Conservation (phyloP, 164 flowering plant genomes). For the Tinospora cordifolia region DNA sequence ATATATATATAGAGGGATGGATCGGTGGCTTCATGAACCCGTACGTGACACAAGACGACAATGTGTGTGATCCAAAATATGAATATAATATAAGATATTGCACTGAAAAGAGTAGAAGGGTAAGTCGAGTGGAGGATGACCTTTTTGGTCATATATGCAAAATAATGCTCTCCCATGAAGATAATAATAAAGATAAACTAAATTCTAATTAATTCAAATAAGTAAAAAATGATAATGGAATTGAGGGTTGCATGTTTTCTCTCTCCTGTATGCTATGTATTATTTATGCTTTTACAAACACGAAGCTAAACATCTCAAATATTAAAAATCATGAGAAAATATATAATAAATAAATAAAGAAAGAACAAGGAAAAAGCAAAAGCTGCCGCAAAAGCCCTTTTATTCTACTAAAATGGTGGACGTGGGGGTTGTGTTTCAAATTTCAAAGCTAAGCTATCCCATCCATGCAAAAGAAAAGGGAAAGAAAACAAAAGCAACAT, state of each 20-base stretch:
- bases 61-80: not conserved
- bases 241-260: constrained; percentile 16
- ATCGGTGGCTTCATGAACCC: not conserved
- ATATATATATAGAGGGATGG: no score
- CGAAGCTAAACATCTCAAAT: constrained; percentile 16
- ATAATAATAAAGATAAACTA: constrained; percentile 24
- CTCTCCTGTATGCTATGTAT: constrained; percentile 6
- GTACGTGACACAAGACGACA: constrained; percentile 1
- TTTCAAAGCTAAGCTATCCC: constrained; percentile 17
- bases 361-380: constrained; percentile 22
- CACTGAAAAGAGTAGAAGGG: constrained; percentile 19
- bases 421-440: constrained; percentile 26
- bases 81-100: not conserved
- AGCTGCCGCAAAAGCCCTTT: constrained; percentile 37
- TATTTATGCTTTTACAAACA: constrained; percentile 16
- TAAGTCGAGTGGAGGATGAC: constrained; percentile 20
- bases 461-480: constrained; percentile 25
- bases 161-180: constrained; percentile 14
- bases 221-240: not conserved
- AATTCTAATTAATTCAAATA: not conserved
- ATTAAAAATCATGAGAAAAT: constrained; percentile 19
- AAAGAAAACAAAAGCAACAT: constrained; percentile 13
- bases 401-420: constrained; percentile 28
- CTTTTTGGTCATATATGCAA: constrained; percentile 29
- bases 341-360: not conserved